Evolutionary conservation across 2,329 filamentous ascomycete species (phyloP).

Genomic region (Arthroderma sp.): DNA sequence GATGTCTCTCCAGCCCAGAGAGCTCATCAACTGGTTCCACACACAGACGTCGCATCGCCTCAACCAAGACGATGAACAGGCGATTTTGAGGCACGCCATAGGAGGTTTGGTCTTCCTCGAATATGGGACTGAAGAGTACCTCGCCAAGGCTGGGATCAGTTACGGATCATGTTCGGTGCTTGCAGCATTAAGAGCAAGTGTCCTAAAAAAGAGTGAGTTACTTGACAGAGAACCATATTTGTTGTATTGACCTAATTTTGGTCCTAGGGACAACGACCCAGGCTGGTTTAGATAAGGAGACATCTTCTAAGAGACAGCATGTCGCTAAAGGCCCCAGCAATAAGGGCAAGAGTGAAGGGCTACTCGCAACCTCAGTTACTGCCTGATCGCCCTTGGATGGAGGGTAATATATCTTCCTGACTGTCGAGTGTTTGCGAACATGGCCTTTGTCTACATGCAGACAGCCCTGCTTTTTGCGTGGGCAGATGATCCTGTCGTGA

Average conservation of each 20-base stretch:
- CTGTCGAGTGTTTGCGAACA: background rate
- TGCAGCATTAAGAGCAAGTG: background rate
- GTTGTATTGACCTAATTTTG: too few species aligned
- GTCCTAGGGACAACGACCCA: too few species aligned
- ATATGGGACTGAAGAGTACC: background rate
- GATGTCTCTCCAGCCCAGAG: background rate
- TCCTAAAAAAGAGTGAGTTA: background rate
- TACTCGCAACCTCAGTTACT: slow-evolving; percentile 2
- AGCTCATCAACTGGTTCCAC: background rate
- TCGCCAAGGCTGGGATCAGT: background rate
- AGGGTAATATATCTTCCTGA: slow-evolving; percentile 2
- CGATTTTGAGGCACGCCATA: background rate
- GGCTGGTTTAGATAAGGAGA: too few species aligned
- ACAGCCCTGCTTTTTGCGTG: background rate
- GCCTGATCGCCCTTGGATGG: background rate
- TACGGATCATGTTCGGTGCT: background rate
- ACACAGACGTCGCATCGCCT: background rate
- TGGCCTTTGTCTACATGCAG: background rate
- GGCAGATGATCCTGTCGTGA: slow-evolving; percentile 1
- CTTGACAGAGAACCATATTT: too few species aligned
- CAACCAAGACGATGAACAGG: background rate
- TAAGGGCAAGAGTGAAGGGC: background rate
- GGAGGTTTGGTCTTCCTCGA: background rate
- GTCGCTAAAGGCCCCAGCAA: background rate
- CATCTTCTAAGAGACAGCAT: background rate